Evolutionary conservation across 768 basidiomycete species (phyloP).

Genomic region (Lactifluus piperatus): DNA sequence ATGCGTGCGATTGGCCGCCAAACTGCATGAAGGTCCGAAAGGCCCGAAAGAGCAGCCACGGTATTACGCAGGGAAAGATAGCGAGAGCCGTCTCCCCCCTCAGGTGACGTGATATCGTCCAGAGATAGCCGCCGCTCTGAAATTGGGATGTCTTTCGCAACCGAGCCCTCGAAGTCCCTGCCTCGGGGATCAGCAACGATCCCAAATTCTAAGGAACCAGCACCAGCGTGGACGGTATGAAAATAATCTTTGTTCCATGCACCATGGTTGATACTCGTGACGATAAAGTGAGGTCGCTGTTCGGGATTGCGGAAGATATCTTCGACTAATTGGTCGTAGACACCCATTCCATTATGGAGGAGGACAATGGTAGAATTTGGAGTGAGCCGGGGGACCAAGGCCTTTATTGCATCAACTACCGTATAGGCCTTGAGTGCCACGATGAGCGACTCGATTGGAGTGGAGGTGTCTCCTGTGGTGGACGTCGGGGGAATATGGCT

Average conservation of each 20-base stretch:
- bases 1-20: constrained; percentile 63
- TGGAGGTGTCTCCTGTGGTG: not conserved
- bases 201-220: constrained; percentile 68
- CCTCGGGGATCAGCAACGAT: constrained; percentile 61
- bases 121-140: constrained; percentile 39
- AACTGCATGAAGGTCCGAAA: constrained; percentile 46
- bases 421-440: constrained; percentile 73
- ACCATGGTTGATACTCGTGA: constrained; percentile 78
- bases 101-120: constrained; percentile 40
- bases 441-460: constrained; percentile 64
- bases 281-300: constrained; percentile 75
- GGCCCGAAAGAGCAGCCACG: constrained; percentile 49
- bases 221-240: constrained; percentile 60
- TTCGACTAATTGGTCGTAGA: constrained; percentile 68
- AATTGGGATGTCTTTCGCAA: constrained; percentile 25
- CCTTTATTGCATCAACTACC: constrained; percentile 47
- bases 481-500: not conserved
- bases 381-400: constrained; percentile 55
- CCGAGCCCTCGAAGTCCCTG: constrained; percentile 54
- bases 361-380: constrained; percentile 75
- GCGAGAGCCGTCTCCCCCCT: constrained; percentile 30
- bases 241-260: constrained; percentile 45
- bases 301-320: constrained; percentile 63
- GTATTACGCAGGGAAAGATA: constrained; percentile 63
- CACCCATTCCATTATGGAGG: constrained; percentile 92